phyloP scores from a whole-genome alignment of 495 filamentous ascomycete genomes.

The Lichenothelia convexa region DNA sequence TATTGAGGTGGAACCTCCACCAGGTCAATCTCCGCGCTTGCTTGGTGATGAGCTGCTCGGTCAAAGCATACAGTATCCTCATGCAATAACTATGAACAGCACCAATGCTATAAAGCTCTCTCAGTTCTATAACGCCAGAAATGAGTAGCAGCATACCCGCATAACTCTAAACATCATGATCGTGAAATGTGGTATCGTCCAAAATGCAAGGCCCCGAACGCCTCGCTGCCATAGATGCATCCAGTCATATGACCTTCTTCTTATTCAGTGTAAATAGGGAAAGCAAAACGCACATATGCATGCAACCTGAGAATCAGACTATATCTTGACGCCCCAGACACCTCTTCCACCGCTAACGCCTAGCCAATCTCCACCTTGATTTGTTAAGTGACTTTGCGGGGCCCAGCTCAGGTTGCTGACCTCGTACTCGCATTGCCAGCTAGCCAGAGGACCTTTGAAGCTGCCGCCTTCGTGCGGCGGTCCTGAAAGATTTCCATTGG shows the following conservation, averaged over 20 bases:
- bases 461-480: conserved; percentile 1
- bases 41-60: too few species aligned
- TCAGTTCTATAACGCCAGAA: too few species aligned
- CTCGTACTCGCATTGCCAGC: conserved; percentile 93
- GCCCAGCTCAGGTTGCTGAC: conserved; percentile 92
- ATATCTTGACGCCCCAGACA: conserved; percentile 72
- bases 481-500: conserved; percentile 33
- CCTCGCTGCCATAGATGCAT: background rate
- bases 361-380: conserved; percentile 79
- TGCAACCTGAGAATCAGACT: conserved; percentile 14
- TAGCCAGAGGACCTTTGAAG: conserved; percentile 46
- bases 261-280: background rate
- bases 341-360: conserved; percentile 84
- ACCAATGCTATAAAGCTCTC: too few species aligned
- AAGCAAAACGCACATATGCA: background rate
- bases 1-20: too few species aligned
- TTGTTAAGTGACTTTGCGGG: conserved; percentile 51
- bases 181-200: too few species aligned
- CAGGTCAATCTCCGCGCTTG: too few species aligned
- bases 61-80: too few species aligned
- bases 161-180: too few species aligned
- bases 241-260: background rate
- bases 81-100: too few species aligned
- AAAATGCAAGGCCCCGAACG: too few species aligned
- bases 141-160: too few species aligned